Base-by-base conservation (phyloP, 164 flowering plant species). In the Paratinospora sagittata region DNA sequence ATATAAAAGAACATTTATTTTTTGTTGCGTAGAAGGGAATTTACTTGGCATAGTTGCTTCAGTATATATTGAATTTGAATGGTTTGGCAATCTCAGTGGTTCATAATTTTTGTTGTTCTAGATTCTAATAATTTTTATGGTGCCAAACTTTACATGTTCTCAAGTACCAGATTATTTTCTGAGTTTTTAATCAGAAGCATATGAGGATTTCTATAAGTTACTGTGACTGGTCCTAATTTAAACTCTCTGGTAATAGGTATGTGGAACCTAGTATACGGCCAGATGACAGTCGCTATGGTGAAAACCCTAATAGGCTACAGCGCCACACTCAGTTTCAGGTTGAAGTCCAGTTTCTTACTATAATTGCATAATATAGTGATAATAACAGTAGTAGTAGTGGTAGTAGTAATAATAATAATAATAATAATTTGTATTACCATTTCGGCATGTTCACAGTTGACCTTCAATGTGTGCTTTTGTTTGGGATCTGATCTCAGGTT, bases 251-350 rank as follows among this genome's bases (percentile, higher is more conserved):
- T 78, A 58, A 49, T 70, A 93, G 98, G 84, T 94, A 94, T 81
- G 89, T 84, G 64, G 97, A 95, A 77, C 98, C 98, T 55, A 95
- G 98, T 79, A 86, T 95, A 65, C 84, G 98, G 37, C 98, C 98
- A 30, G 98, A 95, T 86, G 98, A 95, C 78, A 95, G 98, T 82
- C 98, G 97, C 41, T 95, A 90, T 81, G 98, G 98, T 60, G 97
- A 90, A 78, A 95, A 92, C 69, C 98, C 98, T 36, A 92, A 95
- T 74, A 85, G 98, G 78, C 97, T 95, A 71, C 98, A 95, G 77
- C 82, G 97, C 66, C 97, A 95, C 81, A 92, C 97, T 72, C 98
- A 95, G 67, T 95, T 95, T 81, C 97, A 92, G 97, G 98, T 91
- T 57, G 12, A 63, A 47, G 13, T 74, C 61, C 43, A 26, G 49